Conservation (phyloP, 139 green algal species). For the Pleodorina starrii region DNA sequence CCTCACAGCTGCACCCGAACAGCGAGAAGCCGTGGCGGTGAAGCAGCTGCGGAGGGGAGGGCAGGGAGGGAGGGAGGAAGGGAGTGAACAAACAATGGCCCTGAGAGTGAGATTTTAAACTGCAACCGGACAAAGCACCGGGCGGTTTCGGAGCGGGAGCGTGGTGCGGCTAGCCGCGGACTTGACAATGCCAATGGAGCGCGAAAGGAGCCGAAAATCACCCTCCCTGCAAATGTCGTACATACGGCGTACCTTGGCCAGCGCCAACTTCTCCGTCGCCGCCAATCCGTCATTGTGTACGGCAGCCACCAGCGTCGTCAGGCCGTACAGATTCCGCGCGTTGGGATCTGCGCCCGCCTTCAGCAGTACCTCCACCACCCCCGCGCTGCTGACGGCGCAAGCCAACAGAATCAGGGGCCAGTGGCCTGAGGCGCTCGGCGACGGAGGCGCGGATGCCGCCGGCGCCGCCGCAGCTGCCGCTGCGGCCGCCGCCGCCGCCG, state of each 20-base stretch:
- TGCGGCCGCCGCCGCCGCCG: background rate
- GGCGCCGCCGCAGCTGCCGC: background rate
- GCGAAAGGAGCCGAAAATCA: no score
- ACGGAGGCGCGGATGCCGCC: background rate
- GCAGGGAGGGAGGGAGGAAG: no score
- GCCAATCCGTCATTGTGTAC: constrained; percentile 24
- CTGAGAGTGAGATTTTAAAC: background rate
- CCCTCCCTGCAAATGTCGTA: no score
- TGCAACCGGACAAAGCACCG: no score
- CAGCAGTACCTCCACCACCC: constrained; percentile 22
- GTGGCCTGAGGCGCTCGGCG: background rate
- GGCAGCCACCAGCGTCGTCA: constrained; percentile 31
- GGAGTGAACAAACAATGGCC: background rate
- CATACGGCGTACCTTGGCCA: constrained; percentile 30
- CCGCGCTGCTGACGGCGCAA: constrained; percentile 20
- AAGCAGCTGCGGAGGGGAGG: constrained; percentile 23
- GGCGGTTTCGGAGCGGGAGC: no score
- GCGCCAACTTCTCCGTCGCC: constrained; percentile 5
- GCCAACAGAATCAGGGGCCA: constrained; percentile 24
- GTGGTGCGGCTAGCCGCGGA: no score
- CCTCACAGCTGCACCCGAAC: constrained; percentile 30
- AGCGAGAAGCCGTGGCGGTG: constrained; percentile 40
- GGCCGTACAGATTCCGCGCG: constrained; percentile 9
- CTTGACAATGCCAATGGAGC: no score
- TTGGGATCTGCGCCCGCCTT: constrained; percentile 17